These are phyloP conservation scores for Umbilicus rupestris DNA, from an alignment of 164 flowering plant species.

Conservation along the genomic window DNA sequence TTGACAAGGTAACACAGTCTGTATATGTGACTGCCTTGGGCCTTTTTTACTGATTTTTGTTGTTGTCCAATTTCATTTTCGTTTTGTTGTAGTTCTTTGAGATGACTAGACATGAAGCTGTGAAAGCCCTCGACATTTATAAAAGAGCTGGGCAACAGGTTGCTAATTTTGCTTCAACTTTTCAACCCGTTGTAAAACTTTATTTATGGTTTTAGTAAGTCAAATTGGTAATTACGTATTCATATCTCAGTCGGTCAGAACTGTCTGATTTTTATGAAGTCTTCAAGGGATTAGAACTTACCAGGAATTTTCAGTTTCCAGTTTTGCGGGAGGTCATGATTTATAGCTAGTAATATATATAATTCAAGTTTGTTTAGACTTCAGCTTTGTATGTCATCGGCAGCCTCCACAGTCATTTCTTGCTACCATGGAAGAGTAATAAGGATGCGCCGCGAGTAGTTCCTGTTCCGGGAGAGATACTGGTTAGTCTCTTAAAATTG, in stretches of 20 bases:
- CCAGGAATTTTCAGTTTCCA: slow-evolving; percentile 98
- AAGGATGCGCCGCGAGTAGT: slow-evolving; percentile 92
- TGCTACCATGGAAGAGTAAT: slow-evolving; percentile 98
- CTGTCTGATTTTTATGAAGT: slow-evolving; percentile 92
- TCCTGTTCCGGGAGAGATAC: slow-evolving; percentile 51
- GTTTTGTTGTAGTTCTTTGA: slow-evolving; percentile 76
- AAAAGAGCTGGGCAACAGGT: slow-evolving; percentile 99
- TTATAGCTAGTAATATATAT: not conserved
- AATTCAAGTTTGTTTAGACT: not conserved
- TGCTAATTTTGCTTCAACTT: no score
- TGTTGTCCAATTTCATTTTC: slow-evolving; percentile 3
- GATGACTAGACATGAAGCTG: slow-evolving; percentile 99
- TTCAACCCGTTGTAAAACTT: not conserved
- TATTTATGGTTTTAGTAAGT: not conserved
- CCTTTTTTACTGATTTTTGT: not conserved
- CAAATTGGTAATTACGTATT: not conserved
- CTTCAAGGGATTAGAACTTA: slow-evolving; percentile 93
- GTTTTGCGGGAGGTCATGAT: slow-evolving; percentile 68
- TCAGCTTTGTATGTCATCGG: slow-evolving; percentile 4
- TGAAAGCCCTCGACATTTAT: slow-evolving; percentile 88
- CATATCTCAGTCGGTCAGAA: slow-evolving; percentile 57
- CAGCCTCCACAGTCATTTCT: slow-evolving; percentile 99
- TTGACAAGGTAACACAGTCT: slow-evolving; percentile 66
- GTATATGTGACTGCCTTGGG: not conserved
- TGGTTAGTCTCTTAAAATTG: slow-evolving; percentile 48